phyloP scores from a whole-genome alignment of 2,329 filamentous ascomycete species.

The Phoma sp. region DNA sequence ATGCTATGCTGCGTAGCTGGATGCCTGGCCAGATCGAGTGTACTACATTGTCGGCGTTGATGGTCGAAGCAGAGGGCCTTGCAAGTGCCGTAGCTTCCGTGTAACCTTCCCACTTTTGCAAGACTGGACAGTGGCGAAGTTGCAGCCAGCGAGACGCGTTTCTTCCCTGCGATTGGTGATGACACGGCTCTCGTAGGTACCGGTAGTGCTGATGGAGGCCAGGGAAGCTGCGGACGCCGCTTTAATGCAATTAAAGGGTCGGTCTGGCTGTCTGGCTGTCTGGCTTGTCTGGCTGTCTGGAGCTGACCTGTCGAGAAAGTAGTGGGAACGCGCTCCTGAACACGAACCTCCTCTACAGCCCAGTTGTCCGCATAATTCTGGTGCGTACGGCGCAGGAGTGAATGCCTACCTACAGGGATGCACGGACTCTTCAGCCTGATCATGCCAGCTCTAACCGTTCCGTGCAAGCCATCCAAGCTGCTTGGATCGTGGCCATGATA shows the following conservation, averaged over 20 bases:
- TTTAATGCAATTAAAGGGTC: not conserved
- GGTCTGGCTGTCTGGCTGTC: too few relatives aligned
- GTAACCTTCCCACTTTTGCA: not conserved
- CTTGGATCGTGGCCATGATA: slow-evolving; percentile 16
- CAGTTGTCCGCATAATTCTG: slow-evolving; percentile 6
- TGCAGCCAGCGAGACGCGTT: slow-evolving; percentile 1
- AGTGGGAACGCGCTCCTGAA: not conserved
- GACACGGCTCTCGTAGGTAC: slow-evolving; percentile 2
- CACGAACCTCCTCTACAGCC: not conserved
- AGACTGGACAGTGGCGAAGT: slow-evolving; percentile 1
- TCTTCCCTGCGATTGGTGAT: slow-evolving; percentile 3
- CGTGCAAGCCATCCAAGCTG: slow-evolving; percentile 6
- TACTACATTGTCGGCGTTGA: not conserved
- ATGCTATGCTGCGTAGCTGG: not conserved
- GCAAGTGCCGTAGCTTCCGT: not conserved
- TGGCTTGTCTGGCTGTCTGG: not conserved
- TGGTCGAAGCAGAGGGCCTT: not conserved
- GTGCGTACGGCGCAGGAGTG: slow-evolving; percentile 4
- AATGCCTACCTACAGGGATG: slow-evolving; percentile 1
- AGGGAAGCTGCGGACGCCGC: not conserved
- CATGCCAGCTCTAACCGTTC: slow-evolving; percentile 7
- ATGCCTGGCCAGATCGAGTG: not conserved
- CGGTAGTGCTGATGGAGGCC: not conserved
- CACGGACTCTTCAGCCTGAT: slow-evolving; percentile 6
- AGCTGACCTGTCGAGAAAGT: not conserved